Evolutionary conservation across 371 early-diverging fungal species (phyloP), one percentile per base, ranked within the genome.

Genomic region (Lichtheimia corymbifera): DNA sequence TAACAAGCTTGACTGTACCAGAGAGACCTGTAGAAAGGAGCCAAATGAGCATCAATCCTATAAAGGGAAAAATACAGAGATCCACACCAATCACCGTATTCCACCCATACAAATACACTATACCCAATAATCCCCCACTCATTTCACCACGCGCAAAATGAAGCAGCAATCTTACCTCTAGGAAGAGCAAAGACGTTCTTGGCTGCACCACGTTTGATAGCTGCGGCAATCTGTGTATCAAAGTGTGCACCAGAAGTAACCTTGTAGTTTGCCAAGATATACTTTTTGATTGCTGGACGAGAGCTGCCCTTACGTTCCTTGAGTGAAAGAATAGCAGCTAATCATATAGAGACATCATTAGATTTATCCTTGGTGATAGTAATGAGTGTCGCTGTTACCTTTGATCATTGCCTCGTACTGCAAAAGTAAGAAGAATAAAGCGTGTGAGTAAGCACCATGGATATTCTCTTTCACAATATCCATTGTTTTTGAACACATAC

Each of bases 201-300:
- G 49, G 86, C 79, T 45, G 85, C 84, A 71, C 91, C 91, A 64
- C 87, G 88, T 80, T 87, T 89, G 76, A 93, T 84, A 55, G 91
- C 91, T 68, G 80, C 80, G 73, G 85, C 83, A 68, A 91, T 78
- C 67, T 85, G 83, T 53, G 66, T 65, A 64, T 88, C 88, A 57
- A 85, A 84, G 64, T 77, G 83, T 43, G 80, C 75, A 54, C 77
- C 75, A 59, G 77, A 47, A 58, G 56, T 57, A 24, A 80, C 72
- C 72, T 83, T 81, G 79, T 81, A 89, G 85, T 91, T 93, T 66
- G 89, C 85, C 67, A 83, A 72, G 67, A 93, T 89, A 73, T 90
- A 91, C 79, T 91, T 93, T 76, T 91, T 91, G 79, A 93, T 85
- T 55, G 90, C 90, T 65, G 84, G 89, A 68, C 92, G 89, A 53